Base-by-base conservation (phyloP, 305 asterid species). In the Rubia peregrina region DNA sequence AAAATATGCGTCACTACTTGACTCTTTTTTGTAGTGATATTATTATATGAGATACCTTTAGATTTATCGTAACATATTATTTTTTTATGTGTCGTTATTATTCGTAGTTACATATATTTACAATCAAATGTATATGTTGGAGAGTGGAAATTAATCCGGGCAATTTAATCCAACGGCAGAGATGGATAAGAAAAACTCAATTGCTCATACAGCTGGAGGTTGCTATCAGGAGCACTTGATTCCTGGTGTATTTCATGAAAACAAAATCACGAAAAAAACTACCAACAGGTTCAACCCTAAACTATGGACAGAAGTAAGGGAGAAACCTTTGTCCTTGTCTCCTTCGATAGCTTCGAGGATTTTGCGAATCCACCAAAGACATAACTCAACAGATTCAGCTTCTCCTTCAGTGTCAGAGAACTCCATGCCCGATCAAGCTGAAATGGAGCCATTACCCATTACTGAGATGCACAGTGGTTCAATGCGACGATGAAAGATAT, bases 371-470 rank as follows among this genome's bases (percentile, higher is more conserved):
- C 98, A 24, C 83, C 80, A 69, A 88, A 4, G 44, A 90, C 89
- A 38, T 89, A 70, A 61, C 76, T 75, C 70, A 90, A 70, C 21
- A 90, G 82, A 77, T 80, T 90, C 71, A 85, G 76, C 84, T 92
- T 92, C 81, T 92, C 98, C 71, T 84, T 84, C 95, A 89, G 84
- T 62, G 74, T 85, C 69, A 92, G 77, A 49, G 95, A 86, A 74
- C 77, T 86, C 98, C 98, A 92, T 12, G 98, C 95, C 80, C 93
- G 85, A 78, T 87, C 94, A 56, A 92, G 96, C 98, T 92, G 91
- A 76, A 78, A 77, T 69, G n/a, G 33, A n/a, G 70, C 17, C 48
- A 10, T 1, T 38, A 62, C 42, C 17, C 48, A 10, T 1, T 38
- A 62, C 42, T 44, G 11, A 41, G 21, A 67, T 63, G 22, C 19